Evolutionary conservation across 106 monocot species (phyloP), one percentile per base, ranked within the genome.

Genomic region (Iris macrosiphon): DNA sequence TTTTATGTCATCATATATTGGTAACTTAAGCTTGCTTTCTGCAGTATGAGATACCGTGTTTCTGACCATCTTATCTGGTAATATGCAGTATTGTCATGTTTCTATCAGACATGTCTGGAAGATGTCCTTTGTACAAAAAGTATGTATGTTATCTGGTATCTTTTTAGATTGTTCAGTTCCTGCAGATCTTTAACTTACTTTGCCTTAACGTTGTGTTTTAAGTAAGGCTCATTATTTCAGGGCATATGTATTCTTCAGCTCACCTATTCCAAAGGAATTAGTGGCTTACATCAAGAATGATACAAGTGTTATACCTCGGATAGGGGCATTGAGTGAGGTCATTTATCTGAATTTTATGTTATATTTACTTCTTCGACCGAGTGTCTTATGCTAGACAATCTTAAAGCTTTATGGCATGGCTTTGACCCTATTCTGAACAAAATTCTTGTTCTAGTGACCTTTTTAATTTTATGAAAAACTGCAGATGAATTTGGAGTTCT

Each of bases 91-190:
- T 98, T 45, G 61, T 87, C 37, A 91, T 87, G 91, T 70, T 98
- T 52, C 72, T 98, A 17, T 87, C 90, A 15, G 98, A 98, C 61
- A 98, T 98, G 98, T 91, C 98, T 61, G 98, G 98, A 62, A 82
- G 80, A 59, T 73, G 77, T 49, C 96, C 96, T 49, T 60, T 96
- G 41, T 96, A 96, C 65, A 89, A 72, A 64, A 96, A 96, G 96
- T 96, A 86, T 40, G 89, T 67, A 30, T 22, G 17, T 54, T 5
- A n/a, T 7, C 22, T 15, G 29, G 13, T 9, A 13, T 53, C 28
- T 14, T 33, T 52, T 0, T 7, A 10, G 48, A 27, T 13, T 28
- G 7, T 5, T 10, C 18, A 6, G 1, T 7, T 7, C 19, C 12
- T 21, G 45, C 34, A 22, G 38, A 43, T 18, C 10, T 44, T 28